These are phyloP conservation scores for Lachnellula suecica DNA, from an alignment of 2,329 filamentous ascomycete species.

Conservation along the genomic window DNA sequence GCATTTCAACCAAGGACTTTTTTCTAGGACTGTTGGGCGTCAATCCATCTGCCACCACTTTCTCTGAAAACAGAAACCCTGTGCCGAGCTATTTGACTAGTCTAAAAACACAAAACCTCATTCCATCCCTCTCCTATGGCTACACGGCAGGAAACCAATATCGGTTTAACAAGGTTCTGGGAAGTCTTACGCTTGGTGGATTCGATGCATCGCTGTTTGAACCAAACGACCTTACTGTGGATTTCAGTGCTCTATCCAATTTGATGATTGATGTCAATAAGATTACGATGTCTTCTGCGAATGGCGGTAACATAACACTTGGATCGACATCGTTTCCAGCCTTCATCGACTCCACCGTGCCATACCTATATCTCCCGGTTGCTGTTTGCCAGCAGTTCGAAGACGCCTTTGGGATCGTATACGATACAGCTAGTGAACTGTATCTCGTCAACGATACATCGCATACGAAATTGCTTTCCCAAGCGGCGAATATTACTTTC, in stretches of 20 bases:
- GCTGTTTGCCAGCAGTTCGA: conserved; percentile 37
- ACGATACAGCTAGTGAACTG: conserved; percentile 34
- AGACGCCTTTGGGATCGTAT: conserved; percentile 35
- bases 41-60: conserved; percentile 21
- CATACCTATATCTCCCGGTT: conserved; percentile 39
- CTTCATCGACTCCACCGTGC: conserved; percentile 39
- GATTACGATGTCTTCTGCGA: conserved; percentile 23
- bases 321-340: conserved; percentile 19
- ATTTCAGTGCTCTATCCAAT: conserved; percentile 37
- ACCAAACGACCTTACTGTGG: conserved; percentile 38
- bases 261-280: conserved; percentile 38
- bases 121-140: conserved; percentile 42
- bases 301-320: conserved; percentile 10
- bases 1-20: conserved; percentile 31
- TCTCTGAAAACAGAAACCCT: conserved; percentile 13
- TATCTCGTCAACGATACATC: conserved; percentile 34
- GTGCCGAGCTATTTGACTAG: conserved; percentile 37
- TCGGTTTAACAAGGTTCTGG: conserved; percentile 27
- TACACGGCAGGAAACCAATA: conserved; percentile 43
- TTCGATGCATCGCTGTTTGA: conserved; percentile 41
- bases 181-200: conserved; percentile 32
- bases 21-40: conserved; percentile 27
- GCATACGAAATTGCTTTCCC: conserved; percentile 19
- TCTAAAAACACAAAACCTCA: conserved; percentile 36
- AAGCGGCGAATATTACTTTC: conserved; percentile 37